Evolutionary conservation across 2,329 filamentous ascomycete genomes (phyloP).

Genomic region (Phaeosphaeriaceae sp.): DNA sequence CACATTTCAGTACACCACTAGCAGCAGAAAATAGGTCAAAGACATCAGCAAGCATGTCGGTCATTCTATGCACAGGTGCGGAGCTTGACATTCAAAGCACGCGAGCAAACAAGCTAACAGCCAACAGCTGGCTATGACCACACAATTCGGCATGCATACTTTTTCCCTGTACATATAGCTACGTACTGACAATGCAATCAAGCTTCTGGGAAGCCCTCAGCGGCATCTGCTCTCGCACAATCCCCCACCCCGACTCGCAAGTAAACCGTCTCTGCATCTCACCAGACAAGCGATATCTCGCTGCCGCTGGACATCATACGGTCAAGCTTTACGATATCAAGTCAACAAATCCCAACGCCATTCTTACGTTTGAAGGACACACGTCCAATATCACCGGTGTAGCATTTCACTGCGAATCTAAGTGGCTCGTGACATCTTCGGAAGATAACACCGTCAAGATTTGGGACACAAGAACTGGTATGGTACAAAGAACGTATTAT

Average conservation of each 20-base stretch:
- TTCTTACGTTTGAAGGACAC: conserved; percentile 94
- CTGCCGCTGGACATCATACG: conserved; percentile 78
- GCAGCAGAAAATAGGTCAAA: background rate
- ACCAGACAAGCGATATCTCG: conserved; percentile 94
- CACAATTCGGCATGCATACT: conserved; percentile 68
- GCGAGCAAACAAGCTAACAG: conserved; percentile 28
- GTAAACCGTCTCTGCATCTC: conserved; percentile 98
- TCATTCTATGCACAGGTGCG: conserved; percentile 71
- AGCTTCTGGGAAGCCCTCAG: conserved; percentile 99
- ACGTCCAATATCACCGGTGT: conserved; percentile 95
- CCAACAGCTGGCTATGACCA: conserved; percentile 72
- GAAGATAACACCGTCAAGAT: conserved; percentile 98
- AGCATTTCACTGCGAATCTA: conserved; percentile 97
- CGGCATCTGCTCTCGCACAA: conserved; percentile 96
- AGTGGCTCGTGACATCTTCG: conserved; percentile 99
- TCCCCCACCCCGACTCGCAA: conserved; percentile 97
- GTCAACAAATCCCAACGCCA: conserved; percentile 91
- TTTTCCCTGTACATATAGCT: background rate
- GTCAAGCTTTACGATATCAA: conserved; percentile 99
- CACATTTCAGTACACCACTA: no score
- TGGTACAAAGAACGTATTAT: conserved; percentile 89
- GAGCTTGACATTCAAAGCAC: conserved; percentile 25
- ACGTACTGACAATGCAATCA: conserved; percentile 21
- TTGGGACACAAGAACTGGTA: conserved; percentile 88
- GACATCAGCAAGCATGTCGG: conserved; percentile 59